Evolutionary conservation across 169 alveolate species (phyloP), one percentile per base, ranked within the genome.

Genomic region (Eimeria praecox): DNA sequence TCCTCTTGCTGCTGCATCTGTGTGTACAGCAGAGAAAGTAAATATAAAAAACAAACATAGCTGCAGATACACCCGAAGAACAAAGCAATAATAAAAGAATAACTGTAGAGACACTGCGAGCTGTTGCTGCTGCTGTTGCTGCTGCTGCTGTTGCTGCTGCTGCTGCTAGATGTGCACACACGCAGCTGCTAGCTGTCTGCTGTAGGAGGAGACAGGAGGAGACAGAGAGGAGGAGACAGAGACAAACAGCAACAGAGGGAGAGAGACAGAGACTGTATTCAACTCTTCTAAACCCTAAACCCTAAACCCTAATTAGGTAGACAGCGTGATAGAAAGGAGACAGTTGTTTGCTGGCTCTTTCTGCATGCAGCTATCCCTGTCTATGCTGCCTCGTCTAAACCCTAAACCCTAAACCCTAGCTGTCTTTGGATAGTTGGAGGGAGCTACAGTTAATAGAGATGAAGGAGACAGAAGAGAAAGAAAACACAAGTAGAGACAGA

Each of bases 321-420:
- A n/a, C n/a, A n/a, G n/a, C n/a, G n/a, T n/a, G n/a, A n/a, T n/a
- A n/a, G n/a, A n/a, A n/a, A n/a, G n/a, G n/a, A n/a, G 56, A 12
- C 56, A 8, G 12, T 49, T 27, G 8, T 56, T 56, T 56, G 24
- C 20, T 8, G 66, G 8, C 66, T 49, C 66, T 27, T 16, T 2
- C n/a, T 5, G 66, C 18, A 5, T 56, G 27, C 18, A 56, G 18
- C n/a, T n/a, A n/a, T n/a, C n/a, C n/a, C 27, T 56, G 66, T 16
- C 66, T 56, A 20, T 56, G 18, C 66, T 56, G 2, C 35, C n/a
- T 24, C 33, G 40, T 18, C 80, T 69, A 69, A 69, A 69, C 80
- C 80, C 80, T 69, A 69, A 64, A 64, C 75, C 75, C 75, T 64
- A 64, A 64, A 64, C 75, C 75, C 75, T 64, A 64, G 56, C 56